phyloP scores from a whole-genome alignment of 306 rosid species.

The Betula pendula region DNA sequence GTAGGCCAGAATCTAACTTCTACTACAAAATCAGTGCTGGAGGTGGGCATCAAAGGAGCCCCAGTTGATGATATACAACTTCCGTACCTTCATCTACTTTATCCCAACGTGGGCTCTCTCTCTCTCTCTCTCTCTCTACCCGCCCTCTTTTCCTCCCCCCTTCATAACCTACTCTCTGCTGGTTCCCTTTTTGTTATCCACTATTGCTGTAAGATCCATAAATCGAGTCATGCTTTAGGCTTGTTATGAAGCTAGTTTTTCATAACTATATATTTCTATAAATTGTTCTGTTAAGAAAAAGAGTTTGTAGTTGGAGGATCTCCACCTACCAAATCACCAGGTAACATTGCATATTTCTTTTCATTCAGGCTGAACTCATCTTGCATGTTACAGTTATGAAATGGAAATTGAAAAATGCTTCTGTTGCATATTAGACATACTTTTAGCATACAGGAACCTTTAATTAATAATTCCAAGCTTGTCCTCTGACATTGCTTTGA shows the following conservation, averaged over 20 bases:
- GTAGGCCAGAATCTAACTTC: conserved; percentile 18
- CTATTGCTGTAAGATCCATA: too few species aligned
- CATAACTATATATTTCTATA: neutral
- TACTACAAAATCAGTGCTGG: conserved; percentile 6
- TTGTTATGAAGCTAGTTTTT: too few species aligned
- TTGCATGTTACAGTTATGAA: too few species aligned
- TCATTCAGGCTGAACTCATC: too few species aligned
- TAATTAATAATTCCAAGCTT: neutral
- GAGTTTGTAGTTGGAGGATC: neutral
- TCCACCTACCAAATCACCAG: neutral
- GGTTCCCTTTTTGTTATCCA: too few species aligned
- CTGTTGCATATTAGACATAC: neutral
- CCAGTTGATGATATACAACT: conserved; percentile 3
- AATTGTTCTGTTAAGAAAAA: too few species aligned
- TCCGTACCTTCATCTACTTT: conserved; percentile 22
- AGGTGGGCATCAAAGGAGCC: too few species aligned
- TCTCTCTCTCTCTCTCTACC: neutral
- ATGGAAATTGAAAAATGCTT: neutral
- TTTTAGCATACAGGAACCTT: neutral
- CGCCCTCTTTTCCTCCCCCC: too few species aligned
- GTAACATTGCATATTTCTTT: neutral
- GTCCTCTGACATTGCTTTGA: neutral
- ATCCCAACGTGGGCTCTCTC: conserved; percentile 17
- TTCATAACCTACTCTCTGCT: too few species aligned
- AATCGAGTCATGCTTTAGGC: too few species aligned